phyloP scores from a whole-genome alignment of 1,284 basidiomycete genomes.

The Cryptococcus sp. region DNA sequence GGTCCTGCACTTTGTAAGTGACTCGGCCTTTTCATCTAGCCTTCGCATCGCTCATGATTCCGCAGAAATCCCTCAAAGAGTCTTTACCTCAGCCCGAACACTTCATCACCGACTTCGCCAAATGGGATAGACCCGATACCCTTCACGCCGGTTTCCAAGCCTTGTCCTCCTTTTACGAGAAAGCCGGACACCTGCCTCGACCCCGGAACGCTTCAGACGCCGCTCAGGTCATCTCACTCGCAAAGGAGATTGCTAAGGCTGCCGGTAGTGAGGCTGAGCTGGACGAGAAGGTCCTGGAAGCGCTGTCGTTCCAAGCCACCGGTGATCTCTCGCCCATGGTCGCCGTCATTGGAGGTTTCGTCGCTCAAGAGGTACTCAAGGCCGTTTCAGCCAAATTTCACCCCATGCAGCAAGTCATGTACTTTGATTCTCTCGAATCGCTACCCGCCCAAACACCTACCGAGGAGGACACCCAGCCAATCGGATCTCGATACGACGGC shows the following conservation, averaged over 20 bases:
- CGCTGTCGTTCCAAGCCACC: constrained; percentile 87
- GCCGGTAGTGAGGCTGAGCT: constrained; percentile 66
- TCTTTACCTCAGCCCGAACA: constrained; percentile 80
- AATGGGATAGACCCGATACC: constrained; percentile 88
- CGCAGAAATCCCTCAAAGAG: constrained; percentile 88
- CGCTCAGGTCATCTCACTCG: constrained; percentile 66
- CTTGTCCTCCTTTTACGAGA: constrained; percentile 74
- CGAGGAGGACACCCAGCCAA: constrained; percentile 83
- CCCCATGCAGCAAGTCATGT: constrained; percentile 92
- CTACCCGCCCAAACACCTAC: constrained; percentile 73
- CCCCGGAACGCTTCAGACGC: constrained; percentile 87
- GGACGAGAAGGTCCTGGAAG: constrained; percentile 74
- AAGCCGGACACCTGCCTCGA: constrained; percentile 72
- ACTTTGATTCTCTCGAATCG: constrained; percentile 97
- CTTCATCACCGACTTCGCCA: constrained; percentile 96
- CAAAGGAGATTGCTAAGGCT: constrained; percentile 67
- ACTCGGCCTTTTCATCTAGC: neutral
- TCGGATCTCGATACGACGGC: constrained; percentile 83
- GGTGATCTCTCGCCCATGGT: constrained; percentile 92
- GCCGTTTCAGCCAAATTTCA: constrained; percentile 98
- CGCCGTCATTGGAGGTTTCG: constrained; percentile 95
- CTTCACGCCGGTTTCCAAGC: constrained; percentile 97
- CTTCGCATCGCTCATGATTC: neutral
- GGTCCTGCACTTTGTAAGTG: constrained; percentile 82
- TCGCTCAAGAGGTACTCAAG: constrained; percentile 97